Percentiles rank a stretch among this genome's conserved stretches.
Evolutionary conservation across 148 eudicot genomes (phyloP).

Genomic region (Chenopodium quinoa): DNA sequence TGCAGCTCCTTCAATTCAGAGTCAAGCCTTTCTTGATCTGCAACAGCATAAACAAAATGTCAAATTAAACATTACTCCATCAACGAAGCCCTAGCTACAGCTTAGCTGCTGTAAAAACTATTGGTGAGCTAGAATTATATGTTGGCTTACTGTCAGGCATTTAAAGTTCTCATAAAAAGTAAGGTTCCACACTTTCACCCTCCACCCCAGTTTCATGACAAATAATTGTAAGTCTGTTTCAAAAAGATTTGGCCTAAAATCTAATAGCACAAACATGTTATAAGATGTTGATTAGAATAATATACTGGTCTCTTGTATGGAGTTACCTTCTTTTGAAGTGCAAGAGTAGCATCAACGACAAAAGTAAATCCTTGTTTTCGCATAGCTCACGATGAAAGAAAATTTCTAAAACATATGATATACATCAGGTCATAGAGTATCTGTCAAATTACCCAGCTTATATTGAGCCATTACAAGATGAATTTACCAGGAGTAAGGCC

Average conservation of each 20-base stretch:
- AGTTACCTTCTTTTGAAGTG: background rate
- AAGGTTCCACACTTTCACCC: too few species aligned
- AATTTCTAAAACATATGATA: background rate
- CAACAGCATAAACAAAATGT: constrained; percentile 18
- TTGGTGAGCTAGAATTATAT: too few species aligned
- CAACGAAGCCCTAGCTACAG: background rate
- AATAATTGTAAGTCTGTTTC: too few species aligned
- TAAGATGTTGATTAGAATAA: background rate
- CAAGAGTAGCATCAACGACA: background rate
- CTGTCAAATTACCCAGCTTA: background rate
- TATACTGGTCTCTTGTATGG: background rate
- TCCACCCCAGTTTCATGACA: too few species aligned
- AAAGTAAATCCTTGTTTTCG: background rate
- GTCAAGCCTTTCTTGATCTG: constrained; percentile 82
- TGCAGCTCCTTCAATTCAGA: constrained; percentile 71
- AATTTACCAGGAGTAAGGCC: background rate
- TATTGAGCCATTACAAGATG: background rate
- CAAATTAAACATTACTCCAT: background rate
- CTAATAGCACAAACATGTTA: background rate
- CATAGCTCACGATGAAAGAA: background rate
- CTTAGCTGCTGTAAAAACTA: background rate
- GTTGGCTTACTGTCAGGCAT: too few species aligned
- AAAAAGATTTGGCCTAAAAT: too few species aligned
- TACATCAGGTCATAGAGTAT: background rate
- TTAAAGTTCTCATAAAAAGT: too few species aligned